phyloP scores from a whole-genome alignment of 2,329 filamentous ascomycete species.

The Sporothrix sp. region DNA sequence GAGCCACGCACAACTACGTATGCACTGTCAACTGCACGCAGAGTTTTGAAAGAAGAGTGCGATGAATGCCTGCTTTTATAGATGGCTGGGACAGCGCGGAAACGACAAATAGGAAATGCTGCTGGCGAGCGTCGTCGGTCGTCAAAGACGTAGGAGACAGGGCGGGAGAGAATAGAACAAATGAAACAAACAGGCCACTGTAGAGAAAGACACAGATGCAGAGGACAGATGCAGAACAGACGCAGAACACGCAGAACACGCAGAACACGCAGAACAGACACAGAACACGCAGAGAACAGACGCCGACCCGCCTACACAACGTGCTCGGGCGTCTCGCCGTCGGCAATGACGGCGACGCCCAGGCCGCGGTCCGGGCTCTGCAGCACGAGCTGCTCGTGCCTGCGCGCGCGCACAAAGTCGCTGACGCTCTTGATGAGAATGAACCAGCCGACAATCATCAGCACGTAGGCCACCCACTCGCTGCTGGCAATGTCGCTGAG shows the following conservation, averaged over 20 bases:
- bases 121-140: no score
- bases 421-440: constrained; percentile 89
- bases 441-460: constrained; percentile 99
- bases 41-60: no score
- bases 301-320: constrained; percentile 47
- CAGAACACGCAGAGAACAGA: neutral
- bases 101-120: no score
- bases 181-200: no score
- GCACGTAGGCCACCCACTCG: constrained; percentile 82
- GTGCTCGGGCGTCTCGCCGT: constrained; percentile 69
- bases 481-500: constrained; percentile 55
- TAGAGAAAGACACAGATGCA: no score
- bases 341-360: constrained; percentile 74
- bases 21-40: no score
- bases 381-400: constrained; percentile 86
- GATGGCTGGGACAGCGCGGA: no score
- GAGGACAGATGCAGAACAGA: neutral
- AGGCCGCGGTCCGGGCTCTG: constrained; percentile 87
- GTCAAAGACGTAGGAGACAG: no score
- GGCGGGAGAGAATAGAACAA: no score
- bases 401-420: constrained; percentile 77
- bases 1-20: no score
- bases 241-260: neutral
- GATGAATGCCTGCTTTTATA: no score
- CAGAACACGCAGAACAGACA: neutral